A percentile compares a stretch with the other conserved stretches of the same genome.
Evolutionary conservation across 305 asterid genomes (phyloP).

Genomic region (Fraxinus sp.): DNA sequence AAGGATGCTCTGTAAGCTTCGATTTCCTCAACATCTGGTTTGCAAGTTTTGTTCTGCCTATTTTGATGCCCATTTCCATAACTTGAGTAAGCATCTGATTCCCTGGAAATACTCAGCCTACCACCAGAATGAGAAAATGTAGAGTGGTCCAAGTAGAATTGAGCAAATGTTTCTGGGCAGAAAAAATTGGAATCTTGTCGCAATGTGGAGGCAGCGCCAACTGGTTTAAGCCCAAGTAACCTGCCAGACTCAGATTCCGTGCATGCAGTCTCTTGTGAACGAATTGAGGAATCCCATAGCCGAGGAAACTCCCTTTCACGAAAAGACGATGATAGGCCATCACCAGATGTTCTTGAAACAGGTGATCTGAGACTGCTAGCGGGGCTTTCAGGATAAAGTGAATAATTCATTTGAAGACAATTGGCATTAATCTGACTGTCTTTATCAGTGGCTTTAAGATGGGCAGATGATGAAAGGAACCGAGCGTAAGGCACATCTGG

Average conservation of each 20-base stretch:
- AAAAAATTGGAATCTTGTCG: conserved; percentile 21
- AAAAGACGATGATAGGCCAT: conserved; percentile 17
- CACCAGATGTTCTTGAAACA: conserved; percentile 14
- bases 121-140: conserved; percentile 20
- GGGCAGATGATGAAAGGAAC: background rate
- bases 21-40: conserved; percentile 21
- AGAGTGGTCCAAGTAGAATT: conserved; percentile 22
- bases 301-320: conserved; percentile 3
- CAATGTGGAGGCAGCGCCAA: background rate
- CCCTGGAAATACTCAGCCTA: conserved; percentile 20
- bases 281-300: background rate
- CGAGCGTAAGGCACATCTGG: conserved; percentile 32
- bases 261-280: background rate
- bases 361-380: conserved; percentile 21
- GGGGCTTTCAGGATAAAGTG: conserved; percentile 24
- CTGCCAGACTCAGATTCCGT: background rate
- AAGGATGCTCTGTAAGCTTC: conserved; percentile 98
- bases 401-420: conserved; percentile 15
- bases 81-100: conserved; percentile 21
- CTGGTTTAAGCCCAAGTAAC: background rate
- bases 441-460: background rate
- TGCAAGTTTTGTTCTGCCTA: conserved; percentile 2
- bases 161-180: conserved; percentile 26
- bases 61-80: conserved; percentile 20
- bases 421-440: background rate